These are phyloP conservation scores for Pseudisothecium myosuroides DNA, from an alignment of 225 moss, liverwort and hornwort genomes.

Conservation along the genomic window DNA sequence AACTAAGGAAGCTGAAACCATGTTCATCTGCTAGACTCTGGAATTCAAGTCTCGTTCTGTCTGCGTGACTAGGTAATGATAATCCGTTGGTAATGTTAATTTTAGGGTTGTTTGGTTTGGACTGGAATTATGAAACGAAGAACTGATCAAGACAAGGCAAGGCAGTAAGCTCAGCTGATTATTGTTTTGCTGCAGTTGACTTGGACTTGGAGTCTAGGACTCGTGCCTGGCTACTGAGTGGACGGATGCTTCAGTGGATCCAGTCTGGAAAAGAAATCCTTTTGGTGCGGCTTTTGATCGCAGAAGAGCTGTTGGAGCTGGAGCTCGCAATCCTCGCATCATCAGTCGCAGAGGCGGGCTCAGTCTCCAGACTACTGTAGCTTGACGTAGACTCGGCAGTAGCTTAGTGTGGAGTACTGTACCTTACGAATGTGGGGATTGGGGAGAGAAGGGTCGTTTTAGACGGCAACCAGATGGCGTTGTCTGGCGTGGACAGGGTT, in stretches of 20 bases:
- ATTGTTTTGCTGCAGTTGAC: neutral
- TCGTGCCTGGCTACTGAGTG: neutral
- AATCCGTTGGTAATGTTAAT: too few relatives aligned
- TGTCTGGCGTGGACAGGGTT: neutral
- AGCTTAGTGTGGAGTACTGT: neutral
- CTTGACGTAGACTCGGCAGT: neutral
- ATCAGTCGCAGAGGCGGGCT: neutral
- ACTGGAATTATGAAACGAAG: too few relatives aligned
- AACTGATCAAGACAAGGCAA: too few relatives aligned
- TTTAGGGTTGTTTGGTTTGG: too few relatives aligned
- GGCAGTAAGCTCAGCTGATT: too few relatives aligned
- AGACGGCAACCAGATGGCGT: neutral
- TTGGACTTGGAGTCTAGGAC: neutral
- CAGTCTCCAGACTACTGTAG: neutral
- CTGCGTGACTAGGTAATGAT: too few relatives aligned
- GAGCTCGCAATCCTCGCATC: too few relatives aligned
- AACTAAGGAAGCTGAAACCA: too few relatives aligned
- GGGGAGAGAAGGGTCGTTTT: neutral
- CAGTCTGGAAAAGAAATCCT: neutral
- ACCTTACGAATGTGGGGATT: neutral
- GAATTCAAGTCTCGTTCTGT: too few relatives aligned
- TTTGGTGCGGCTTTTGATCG: neutral
- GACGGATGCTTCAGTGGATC: too few relatives aligned
- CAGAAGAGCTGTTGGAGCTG: neutral
- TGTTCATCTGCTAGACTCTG: too few relatives aligned